Evolutionary conservation across 2,329 filamentous ascomycete genomes (phyloP), one percentile per base, ranked within the genome.

Genomic region (Fusarium compactum): DNA sequence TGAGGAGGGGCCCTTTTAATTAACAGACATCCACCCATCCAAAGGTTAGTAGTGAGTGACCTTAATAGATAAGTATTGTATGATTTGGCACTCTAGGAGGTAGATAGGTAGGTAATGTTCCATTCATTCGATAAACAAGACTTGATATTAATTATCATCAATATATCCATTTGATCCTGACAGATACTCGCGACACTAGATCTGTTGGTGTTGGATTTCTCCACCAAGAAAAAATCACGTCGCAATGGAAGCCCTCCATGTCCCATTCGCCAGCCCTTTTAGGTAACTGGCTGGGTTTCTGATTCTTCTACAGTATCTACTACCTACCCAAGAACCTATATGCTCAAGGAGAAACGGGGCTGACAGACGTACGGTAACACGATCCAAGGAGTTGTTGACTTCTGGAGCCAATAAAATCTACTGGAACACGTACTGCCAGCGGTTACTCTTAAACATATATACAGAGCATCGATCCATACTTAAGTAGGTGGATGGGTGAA

Each of bases 231-330:
- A 64, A 67, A 70, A 59, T 56, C 46, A 68, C 51, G 54, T 63
- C 62, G 52, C 45, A 56, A 63, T 70, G 67, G 67, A 70, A 70
- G 70, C 67, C 67, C 38, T 64, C 58, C 34, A 50, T 56, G 52
- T 70, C 32, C 57, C 50, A 30, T 63, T 55, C 40, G n/a, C 51
- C 45, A 62, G 29, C 53, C 61, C 67, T 50, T 63, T 70, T 70
- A 30, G 62, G 67, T 38, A 70, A 70, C 50, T 50, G 50, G 55
- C 54, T 54, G 38, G 55, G 53, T 70, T 63, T 70, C 50, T 18
- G 47, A 67, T 48, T 70, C 54, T 64, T 41, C 51, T 52, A 67
- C 67, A 38, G 32, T 18, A 38, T 15, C 11, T 25, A 18, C 11
- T 25, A 18, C 30, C 47, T 34, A 50, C 29, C 47, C 34, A 51